Evolutionary conservation across 2,329 filamentous ascomycete species (phyloP), one percentile per base, ranked within the genome.

Genomic region (Xylaria sp.): DNA sequence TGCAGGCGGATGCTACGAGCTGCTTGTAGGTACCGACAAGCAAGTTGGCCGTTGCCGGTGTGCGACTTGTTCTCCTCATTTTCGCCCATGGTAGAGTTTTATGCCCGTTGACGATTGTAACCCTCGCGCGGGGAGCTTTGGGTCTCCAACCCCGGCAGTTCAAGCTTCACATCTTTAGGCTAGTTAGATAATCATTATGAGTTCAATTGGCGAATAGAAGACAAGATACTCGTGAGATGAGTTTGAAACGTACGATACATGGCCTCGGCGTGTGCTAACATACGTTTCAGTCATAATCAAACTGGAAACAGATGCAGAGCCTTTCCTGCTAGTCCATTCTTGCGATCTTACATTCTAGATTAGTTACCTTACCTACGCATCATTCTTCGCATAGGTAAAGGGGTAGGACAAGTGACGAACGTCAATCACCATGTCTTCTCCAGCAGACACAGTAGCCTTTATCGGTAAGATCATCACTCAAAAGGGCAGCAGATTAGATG

Each of bases 381-480:
- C 9, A 37, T 37, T 7, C 8, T n/a, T 6, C 2, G 15, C 2
- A 15, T 12, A 3, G 18, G 13, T 5, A 13, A 46, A 44, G 44
- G 28, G 25, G 25, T n/a, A 61, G 20, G n/a, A n/a, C 2, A 13
- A 56, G 7, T 12, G 23, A 25, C 23, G 25, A 2, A 20, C 18
- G 37, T 37, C 37, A 13, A 34, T 63, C 34, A 48, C 10, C 32
- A 75, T 75, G 73, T 10, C 68, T 58, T 67, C 73, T 59, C 63
- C 76, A 7, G 63, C 68, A 63, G 70, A 79, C 48, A 77, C 75
- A 2, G 64, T 79, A 9, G 76, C 77, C 50, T 80, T 79, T 50
- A 77, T 79, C 60, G 75, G 76, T 78, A 71, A 52, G 41, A 66
- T 13, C 7, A 32, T 2, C 48, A 25, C 5, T 3, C 9, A 39